A percentile compares a stretch with the other conserved stretches of the same genome.
Evolutionary conservation across 1,139 yeast genomes (phyloP).

Genomic region (Magnusiomyces fungicola): DNA sequence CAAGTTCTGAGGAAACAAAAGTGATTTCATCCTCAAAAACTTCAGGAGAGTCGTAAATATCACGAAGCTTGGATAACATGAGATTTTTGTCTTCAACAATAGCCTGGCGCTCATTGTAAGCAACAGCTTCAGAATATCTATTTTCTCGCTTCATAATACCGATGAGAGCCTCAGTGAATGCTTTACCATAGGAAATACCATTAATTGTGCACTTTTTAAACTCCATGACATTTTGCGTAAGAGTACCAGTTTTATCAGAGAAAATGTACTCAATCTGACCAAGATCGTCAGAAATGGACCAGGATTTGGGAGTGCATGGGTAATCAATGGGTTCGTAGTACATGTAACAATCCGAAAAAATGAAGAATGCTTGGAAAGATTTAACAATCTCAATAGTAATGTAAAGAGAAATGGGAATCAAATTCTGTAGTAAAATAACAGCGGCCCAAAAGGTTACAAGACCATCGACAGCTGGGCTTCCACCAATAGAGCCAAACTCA

Average conservation of each 20-base stretch:
- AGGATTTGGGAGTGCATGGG: conserved; percentile 92
- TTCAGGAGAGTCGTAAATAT: conserved; percentile 48
- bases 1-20: conserved; percentile 66
- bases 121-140: conserved; percentile 57
- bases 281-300: conserved; percentile 95
- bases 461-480: conserved; percentile 70
- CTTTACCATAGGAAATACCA: conserved; percentile 85
- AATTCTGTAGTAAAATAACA: conserved; percentile 78
- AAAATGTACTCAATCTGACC: conserved; percentile 95
- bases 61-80: conserved; percentile 54
- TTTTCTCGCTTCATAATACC: conserved; percentile 90
- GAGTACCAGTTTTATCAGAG: conserved; percentile 94
- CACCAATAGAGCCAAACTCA: conserved; percentile 62
- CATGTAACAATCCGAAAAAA: conserved; percentile 81
- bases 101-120: conserved; percentile 26
- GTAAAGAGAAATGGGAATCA: conserved; percentile 92
- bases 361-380: conserved; percentile 89
- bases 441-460: conserved; percentile 82
- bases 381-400: conserved; percentile 93
- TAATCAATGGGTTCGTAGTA: conserved; percentile 79
- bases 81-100: conserved; percentile 51
- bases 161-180: conserved; percentile 92
- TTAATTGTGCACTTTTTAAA: conserved; percentile 86
- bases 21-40: conserved; percentile 61
- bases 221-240: conserved; percentile 96